Conservation (phyloP, 495 filamentous ascomycete genomes). For the Penicillium tannophilum region DNA sequence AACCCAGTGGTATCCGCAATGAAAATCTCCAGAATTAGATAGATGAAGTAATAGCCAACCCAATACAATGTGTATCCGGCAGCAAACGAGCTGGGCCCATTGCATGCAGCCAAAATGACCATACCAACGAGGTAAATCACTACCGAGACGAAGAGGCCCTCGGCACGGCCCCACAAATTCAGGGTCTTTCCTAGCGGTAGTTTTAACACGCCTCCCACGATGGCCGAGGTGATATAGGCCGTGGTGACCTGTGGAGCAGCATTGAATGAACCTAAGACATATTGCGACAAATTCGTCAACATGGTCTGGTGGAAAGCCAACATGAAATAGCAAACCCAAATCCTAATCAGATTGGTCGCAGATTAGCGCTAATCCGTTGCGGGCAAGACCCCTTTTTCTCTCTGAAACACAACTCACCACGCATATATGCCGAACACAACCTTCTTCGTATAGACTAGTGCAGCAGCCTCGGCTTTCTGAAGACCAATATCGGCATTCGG, state of each 20-base stretch:
- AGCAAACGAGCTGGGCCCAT: conserved; percentile 48
- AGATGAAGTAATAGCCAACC: conserved; percentile 60
- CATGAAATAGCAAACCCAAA: conserved; percentile 49
- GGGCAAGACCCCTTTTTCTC: neutral
- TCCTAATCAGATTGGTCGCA: conserved; percentile 24
- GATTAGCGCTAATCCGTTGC: neutral
- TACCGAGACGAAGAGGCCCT: conserved; percentile 51
- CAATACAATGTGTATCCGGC: conserved; percentile 58
- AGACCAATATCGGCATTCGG: conserved; percentile 38
- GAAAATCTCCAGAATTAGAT: conserved; percentile 61
- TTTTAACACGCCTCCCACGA: conserved; percentile 68
- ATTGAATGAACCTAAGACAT: conserved; percentile 36
- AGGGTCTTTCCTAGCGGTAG: conserved; percentile 67
- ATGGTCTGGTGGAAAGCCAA: conserved; percentile 42
- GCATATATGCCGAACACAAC: conserved; percentile 38
- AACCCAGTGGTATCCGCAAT: conserved; percentile 67
- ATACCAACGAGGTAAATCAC: conserved; percentile 43
- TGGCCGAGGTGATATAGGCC: conserved; percentile 38
- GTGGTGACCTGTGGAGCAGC: conserved; percentile 38
- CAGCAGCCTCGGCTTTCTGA: conserved; percentile 45
- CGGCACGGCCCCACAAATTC: conserved; percentile 64
- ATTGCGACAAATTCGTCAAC: conserved; percentile 29
- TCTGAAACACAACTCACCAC: conserved; percentile 27
- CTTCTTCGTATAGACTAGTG: conserved; percentile 41
- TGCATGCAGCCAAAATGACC: conserved; percentile 53